Conservation (phyloP, 2,329 filamentous ascomycete species). For the Pseudopyricularia javanii region DNA sequence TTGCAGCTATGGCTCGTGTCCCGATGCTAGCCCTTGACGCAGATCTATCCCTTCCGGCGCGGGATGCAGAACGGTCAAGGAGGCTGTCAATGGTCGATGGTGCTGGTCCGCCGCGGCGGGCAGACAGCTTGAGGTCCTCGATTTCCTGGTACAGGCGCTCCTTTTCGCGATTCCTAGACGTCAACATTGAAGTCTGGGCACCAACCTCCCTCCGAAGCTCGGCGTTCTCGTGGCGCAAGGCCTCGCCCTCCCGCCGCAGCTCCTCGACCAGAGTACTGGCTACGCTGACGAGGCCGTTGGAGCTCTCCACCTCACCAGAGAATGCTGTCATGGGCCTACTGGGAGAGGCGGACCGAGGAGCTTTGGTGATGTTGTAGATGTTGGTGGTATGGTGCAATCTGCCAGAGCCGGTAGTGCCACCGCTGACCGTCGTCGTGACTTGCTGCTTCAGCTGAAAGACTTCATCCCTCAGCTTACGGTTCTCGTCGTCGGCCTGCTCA, state of each 20-base stretch:
- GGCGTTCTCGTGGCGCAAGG: conserved; percentile 82
- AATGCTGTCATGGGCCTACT: conserved; percentile 36
- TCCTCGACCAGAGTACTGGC: conserved; percentile 67
- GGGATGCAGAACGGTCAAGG: conserved; percentile 84
- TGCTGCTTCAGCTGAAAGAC: conserved; percentile 60
- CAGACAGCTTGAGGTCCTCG: conserved; percentile 84
- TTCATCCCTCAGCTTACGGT: conserved; percentile 72
- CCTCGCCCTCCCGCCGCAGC: conserved; percentile 53
- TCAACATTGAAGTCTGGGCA: conserved; percentile 94
- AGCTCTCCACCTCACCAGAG: conserved; percentile 37
- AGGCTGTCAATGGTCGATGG: conserved; percentile 74
- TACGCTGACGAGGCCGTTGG: conserved; percentile 39
- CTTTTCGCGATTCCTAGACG: conserved; percentile 88
- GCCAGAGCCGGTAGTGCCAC: conserved; percentile 13
- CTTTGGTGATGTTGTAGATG: conserved; percentile 51
- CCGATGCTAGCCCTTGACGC: conserved; percentile 61
- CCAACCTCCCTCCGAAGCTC: conserved; percentile 85
- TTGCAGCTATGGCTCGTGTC: conserved; percentile 45
- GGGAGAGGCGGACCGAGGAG: conserved; percentile 26
- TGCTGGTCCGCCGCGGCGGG: conserved; percentile 55
- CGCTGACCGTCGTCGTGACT: conserved; percentile 19
- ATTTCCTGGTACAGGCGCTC: conserved; percentile 94
- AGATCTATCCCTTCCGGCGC: conserved; percentile 61
- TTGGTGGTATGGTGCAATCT: conserved; percentile 48
- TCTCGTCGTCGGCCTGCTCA: conserved; percentile 85